Evolutionary conservation across 257 asterid genomes (phyloP).

Genomic region (Primulina huaijiensis): DNA sequence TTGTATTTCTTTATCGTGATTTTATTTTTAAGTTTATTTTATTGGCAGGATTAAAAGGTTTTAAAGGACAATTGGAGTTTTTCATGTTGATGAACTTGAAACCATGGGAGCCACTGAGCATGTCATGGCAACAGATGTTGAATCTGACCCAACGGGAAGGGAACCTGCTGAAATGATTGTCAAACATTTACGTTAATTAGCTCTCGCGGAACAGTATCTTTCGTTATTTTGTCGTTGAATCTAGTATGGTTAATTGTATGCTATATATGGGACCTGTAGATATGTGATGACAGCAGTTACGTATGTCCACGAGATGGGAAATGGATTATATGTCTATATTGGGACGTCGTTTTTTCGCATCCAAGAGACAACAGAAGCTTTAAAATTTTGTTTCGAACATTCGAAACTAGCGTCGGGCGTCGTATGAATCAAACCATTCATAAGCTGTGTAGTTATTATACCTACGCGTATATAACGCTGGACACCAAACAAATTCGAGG

Average conservation of each 20-base stretch:
- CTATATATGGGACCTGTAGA: conserved; percentile 30
- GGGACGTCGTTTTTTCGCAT: no score
- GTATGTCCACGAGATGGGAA: conserved; percentile 98
- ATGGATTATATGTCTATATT: conserved; percentile 63
- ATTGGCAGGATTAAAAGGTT: conserved; percentile 80
- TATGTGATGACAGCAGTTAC: conserved; percentile 91
- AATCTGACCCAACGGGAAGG: conserved; percentile 99
- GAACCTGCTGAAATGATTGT: conserved; percentile 23
- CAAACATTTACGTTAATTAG: background rate
- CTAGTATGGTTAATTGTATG: background rate
- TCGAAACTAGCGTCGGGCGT: no score
- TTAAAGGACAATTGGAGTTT: conserved; percentile 89
- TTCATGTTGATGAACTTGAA: conserved; percentile 95
- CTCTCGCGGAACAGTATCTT: no score
- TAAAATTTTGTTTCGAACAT: no score
- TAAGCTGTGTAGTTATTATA: no score
- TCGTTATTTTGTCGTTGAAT: background rate
- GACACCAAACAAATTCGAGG: no score
- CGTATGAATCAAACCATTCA: no score
- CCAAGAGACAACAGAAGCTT: no score
- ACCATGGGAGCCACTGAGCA: conserved; percentile 88
- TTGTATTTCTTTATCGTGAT: no score
- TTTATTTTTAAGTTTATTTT: conserved; percentile 37
- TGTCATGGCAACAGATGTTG: conserved; percentile 95
- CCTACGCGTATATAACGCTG: no score